These are phyloP conservation scores for Colletotrichum brevisporum DNA, from an alignment of 2,329 filamentous ascomycete species.

Conservation along the genomic window DNA sequence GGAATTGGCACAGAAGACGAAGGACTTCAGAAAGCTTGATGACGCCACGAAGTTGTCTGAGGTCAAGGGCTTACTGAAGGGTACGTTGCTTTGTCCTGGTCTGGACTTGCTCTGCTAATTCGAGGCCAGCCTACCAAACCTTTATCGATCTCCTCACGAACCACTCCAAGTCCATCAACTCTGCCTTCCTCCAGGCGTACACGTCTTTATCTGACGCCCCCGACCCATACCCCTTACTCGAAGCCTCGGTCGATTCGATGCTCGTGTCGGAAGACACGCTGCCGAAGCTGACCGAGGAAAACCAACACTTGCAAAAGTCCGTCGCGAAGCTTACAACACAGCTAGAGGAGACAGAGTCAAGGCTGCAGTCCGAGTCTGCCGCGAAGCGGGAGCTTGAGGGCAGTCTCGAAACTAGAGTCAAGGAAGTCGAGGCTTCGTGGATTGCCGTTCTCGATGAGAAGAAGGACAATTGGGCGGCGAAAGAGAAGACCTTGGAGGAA, in stretches of 20 bases:
- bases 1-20: slow-evolving; percentile 98
- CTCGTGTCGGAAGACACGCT: slow-evolving; percentile 93
- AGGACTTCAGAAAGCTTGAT: slow-evolving; percentile 95
- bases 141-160: slow-evolving; percentile 98
- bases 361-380: slow-evolving; percentile 82
- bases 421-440: slow-evolving; percentile 93
- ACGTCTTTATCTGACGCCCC: slow-evolving; percentile 94
- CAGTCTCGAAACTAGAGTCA: slow-evolving; percentile 82
- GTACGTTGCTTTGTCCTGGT: slow-evolving; percentile 48
- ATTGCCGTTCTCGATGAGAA: slow-evolving; percentile 91
- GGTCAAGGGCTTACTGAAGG: slow-evolving; percentile 90
- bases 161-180: slow-evolving; percentile 94
- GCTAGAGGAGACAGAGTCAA: slow-evolving; percentile 85
- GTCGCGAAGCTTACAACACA: slow-evolving; percentile 83
- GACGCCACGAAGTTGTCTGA: slow-evolving; percentile 89
- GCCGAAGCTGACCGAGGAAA: slow-evolving; percentile 90
- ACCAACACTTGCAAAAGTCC: slow-evolving; percentile 85
- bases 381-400: slow-evolving; percentile 83
- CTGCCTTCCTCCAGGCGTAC: slow-evolving; percentile 93
- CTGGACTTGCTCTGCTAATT: slow-evolving; percentile 2
- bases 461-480: slow-evolving; percentile 95
- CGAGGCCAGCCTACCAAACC: slow-evolving; percentile 83
- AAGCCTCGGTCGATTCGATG: slow-evolving; percentile 95
- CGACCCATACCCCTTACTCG: slow-evolving; percentile 95
- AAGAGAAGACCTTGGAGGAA: slow-evolving; percentile 91